Base-by-base conservation (phyloP, 768 basidiomycete genomes). In the Naganishia kalamii region DNA sequence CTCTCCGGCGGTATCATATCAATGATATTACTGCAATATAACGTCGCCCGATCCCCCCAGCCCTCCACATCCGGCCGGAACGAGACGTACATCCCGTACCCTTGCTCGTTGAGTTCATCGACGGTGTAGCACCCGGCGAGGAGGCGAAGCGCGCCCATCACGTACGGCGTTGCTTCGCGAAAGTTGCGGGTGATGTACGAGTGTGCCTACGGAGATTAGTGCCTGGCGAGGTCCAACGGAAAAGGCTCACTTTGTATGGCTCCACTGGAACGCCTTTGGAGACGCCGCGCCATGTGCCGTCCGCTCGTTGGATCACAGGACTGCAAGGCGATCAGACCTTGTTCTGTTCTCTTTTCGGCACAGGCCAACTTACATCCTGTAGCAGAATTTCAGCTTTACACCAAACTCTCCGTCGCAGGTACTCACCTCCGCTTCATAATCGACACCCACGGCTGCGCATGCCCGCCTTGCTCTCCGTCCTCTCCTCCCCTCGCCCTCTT, bases 11-110 rank as follows among this genome's bases (percentile, higher is more conserved):
- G 66, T 17, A 79, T 71, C 49, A 78, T 61, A 44, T 77, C 82
- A 33, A 97, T 80, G 54, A 98, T 87, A 33, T 73, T 84, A 44
- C 82, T 81, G 72, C 88, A 89, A 40, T 82, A 82, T 29, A 96
- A 80, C 70, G 89, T 85, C 3, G 86, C 88, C 63, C 84, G 83
- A 75, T 87, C 84, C 5, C 93, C 93, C 93, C 93, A 98, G 27
- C 84, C 86, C 29, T 85, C 85, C 0, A 86, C 86, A 13, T 82
- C 81, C 11, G 93, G 93, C 65, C 93, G 86, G 77, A 97, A 96
- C 19, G 89, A 87, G 68, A 78, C 84, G 75, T 97, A 98, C 46
- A 98, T 81, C 21, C 82, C 79, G 81, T 88, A 92, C 10, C 87
- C 94, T 63, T 82, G 79, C 50, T 74, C 74, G 60, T 80, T 79